Conservation (phyloP, 345 rosid species). For the Rhodamnia argentea region DNA sequence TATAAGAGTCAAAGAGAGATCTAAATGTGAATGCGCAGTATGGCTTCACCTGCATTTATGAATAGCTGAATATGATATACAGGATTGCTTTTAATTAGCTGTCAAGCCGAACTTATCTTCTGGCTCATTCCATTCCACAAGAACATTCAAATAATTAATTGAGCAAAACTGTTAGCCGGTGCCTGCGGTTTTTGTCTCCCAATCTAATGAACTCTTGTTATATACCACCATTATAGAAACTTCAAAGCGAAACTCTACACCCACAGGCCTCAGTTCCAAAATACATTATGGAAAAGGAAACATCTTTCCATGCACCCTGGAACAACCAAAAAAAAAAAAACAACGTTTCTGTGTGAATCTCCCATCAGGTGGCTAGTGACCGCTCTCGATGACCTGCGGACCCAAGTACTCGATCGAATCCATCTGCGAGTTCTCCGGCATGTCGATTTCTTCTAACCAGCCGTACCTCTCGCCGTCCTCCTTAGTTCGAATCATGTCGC, state of each 20-base stretch:
- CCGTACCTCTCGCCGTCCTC: constrained; percentile 15
- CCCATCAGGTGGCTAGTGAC: neutral
- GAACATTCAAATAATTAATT: neutral
- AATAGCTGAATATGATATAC: neutral
- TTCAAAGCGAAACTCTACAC: neutral
- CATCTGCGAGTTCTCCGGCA: constrained; percentile 44
- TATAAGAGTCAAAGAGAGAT: neutral
- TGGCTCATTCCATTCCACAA: neutral
- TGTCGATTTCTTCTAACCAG: constrained; percentile 57
- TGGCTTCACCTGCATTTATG: neutral
- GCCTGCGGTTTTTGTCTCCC: neutral
- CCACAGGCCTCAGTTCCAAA: neutral
- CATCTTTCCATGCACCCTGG: neutral
- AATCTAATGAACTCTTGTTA: neutral
- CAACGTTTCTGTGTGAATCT: neutral
- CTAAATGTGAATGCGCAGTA: neutral
- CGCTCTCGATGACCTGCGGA: constrained; percentile 27
- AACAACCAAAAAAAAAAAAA: neutral
- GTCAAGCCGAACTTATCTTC: neutral
- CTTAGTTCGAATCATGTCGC: neutral
- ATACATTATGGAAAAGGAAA: neutral
- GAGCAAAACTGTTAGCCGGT: neutral
- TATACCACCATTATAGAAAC: neutral
- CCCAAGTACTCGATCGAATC: constrained; percentile 44
- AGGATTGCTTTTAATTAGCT: neutral